Evolutionary conservation across 805 yeast species (phyloP).

Genomic region (Cyberlindnera americana): DNA sequence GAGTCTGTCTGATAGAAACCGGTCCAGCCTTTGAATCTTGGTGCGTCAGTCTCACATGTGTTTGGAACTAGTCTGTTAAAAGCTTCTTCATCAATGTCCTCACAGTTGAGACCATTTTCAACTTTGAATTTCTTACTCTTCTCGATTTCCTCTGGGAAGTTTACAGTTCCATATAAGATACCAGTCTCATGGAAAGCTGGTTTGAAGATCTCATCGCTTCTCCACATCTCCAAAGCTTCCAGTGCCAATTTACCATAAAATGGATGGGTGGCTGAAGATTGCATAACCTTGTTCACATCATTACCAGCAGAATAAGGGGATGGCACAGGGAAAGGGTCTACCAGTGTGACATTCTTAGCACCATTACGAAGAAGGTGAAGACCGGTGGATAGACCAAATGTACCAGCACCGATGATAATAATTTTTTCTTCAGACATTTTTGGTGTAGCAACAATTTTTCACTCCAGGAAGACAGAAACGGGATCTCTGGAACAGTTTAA

Average conservation of each 20-base stretch:
- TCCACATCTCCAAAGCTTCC: slow-evolving; percentile 35
- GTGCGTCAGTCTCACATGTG: slow-evolving; percentile 6
- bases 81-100: slow-evolving; percentile 7
- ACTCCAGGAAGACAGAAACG: too few species aligned
- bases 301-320: slow-evolving; percentile 39
- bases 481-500: too few species aligned
- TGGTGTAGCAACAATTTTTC: too few species aligned
- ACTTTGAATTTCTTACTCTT: slow-evolving; percentile 13
- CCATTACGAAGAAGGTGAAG: slow-evolving; percentile 34
- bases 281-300: slow-evolving; percentile 41
- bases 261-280: slow-evolving; percentile 23
- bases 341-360: slow-evolving; percentile 27
- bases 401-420: slow-evolving; percentile 41
- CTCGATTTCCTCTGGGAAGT: slow-evolving; percentile 11
- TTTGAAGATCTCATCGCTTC: slow-evolving; percentile 29
- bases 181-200: slow-evolving; percentile 34
- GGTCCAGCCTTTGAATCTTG: slow-evolving; percentile 28
- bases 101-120: slow-evolving; percentile 7
- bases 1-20: slow-evolving; percentile 31
- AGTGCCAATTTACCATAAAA: slow-evolving; percentile 27
- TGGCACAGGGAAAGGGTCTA: slow-evolving; percentile 34
- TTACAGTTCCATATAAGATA: slow-evolving; percentile 28
- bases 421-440: slow-evolving; percentile 12
- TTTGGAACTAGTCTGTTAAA: slow-evolving; percentile 12
- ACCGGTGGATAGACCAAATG: slow-evolving; percentile 42